Evolutionary conservation across 805 yeast species (phyloP).

Genomic region (Candida ficus): DNA sequence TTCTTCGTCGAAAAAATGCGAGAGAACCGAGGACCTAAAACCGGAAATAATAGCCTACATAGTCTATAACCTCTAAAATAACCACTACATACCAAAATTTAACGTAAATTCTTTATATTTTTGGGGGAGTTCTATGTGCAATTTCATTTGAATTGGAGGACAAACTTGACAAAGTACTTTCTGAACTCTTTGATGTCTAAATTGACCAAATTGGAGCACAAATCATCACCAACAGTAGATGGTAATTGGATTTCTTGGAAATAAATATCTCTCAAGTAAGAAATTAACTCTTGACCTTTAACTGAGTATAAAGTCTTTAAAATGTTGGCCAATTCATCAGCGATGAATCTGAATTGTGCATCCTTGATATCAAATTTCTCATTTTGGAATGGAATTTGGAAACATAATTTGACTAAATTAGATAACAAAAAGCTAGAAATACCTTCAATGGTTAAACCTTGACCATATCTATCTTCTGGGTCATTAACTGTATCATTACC

Average conservation of each 20-base stretch:
- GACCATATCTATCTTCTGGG: conserved; percentile 47
- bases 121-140: neutral
- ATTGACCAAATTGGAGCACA: conserved; percentile 53
- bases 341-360: conserved; percentile 70
- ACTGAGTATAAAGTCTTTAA: conserved; percentile 56
- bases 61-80: too few species aligned
- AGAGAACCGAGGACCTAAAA: neutral
- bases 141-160: conserved; percentile 26
- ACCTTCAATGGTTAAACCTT: conserved; percentile 53
- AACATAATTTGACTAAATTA: conserved; percentile 59
- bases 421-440: conserved; percentile 66
- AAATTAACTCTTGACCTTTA: conserved; percentile 42
- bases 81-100: too few species aligned
- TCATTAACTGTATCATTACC: conserved; percentile 69
- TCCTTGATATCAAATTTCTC: conserved; percentile 63
- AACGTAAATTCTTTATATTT: neutral
- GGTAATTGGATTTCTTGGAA: conserved; percentile 55
- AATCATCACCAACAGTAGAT: conserved; percentile 50
- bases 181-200: conserved; percentile 60
- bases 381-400: conserved; percentile 77
- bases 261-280: conserved; percentile 47
- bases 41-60: neutral
- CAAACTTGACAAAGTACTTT: conserved; percentile 55
- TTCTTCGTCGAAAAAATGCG: neutral
- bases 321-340: conserved; percentile 68